A percentile compares a stretch with the other conserved stretches of the same genome.
phyloP scores from a whole-genome alignment of 2,329 filamentous ascomycete species.

The Akanthomyces muscarius region DNA sequence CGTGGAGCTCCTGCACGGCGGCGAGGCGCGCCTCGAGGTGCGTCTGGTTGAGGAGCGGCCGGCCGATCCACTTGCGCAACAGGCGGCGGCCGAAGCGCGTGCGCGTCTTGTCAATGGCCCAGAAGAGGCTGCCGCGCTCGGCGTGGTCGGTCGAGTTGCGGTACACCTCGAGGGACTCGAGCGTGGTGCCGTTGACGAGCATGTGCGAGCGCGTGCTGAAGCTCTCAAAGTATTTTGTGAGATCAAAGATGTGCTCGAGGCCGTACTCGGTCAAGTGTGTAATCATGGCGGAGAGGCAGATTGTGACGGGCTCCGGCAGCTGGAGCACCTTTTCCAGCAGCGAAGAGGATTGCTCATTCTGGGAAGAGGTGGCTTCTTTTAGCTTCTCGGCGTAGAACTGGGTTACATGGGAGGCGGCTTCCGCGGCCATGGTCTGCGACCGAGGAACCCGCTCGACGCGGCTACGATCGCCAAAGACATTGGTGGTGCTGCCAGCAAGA shows the following conservation, averaged over 20 bases:
- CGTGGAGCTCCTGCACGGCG: slow-evolving; percentile 81
- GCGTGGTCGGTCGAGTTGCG: slow-evolving; percentile 87
- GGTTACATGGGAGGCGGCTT: slow-evolving; percentile 84
- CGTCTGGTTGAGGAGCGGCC: slow-evolving; percentile 74
- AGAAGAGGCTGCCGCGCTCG: slow-evolving; percentile 85
- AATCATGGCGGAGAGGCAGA: slow-evolving; percentile 96
- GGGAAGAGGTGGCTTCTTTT: slow-evolving; percentile 53
- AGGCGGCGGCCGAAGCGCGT: slow-evolving; percentile 86
- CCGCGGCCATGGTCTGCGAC: slow-evolving; percentile 74
- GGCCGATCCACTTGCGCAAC: slow-evolving; percentile 90
- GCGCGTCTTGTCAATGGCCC: slow-evolving; percentile 88
- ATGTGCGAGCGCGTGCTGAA: slow-evolving; percentile 94
- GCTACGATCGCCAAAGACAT: slow-evolving; percentile 87
- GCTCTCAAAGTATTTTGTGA: slow-evolving; percentile 95
- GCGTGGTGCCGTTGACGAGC: slow-evolving; percentile 90
- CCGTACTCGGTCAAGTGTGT: slow-evolving; percentile 87
- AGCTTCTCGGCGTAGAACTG: slow-evolving; percentile 89
- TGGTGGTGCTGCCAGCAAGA: slow-evolving; percentile 81
- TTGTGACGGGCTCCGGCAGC: slow-evolving; percentile 78
- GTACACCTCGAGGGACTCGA: slow-evolving; percentile 93
- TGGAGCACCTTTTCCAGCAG: slow-evolving; percentile 83
- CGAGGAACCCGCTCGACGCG: slow-evolving; percentile 77
- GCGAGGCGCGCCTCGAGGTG: slow-evolving; percentile 73
- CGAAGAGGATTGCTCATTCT: slow-evolving; percentile 54
- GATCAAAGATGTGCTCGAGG: slow-evolving; percentile 88